phyloP scores from a whole-genome alignment of 768 basidiomycete species.

The Pleurotus cornucopiae region DNA sequence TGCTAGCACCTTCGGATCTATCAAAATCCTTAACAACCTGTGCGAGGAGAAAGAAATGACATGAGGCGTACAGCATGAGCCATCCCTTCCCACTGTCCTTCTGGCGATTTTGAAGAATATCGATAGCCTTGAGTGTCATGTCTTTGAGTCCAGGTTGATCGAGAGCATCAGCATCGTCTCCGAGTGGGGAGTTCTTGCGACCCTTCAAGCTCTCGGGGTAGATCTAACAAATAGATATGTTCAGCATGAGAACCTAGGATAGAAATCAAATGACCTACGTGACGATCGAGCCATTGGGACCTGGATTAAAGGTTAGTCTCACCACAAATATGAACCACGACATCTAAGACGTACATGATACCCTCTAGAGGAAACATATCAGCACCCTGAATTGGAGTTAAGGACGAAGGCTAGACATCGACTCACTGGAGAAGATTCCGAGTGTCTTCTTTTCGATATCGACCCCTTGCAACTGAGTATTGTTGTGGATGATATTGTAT shows the following conservation, averaged over 20 bases:
- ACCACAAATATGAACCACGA: not conserved
- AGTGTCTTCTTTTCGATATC: slow-evolving; percentile 31
- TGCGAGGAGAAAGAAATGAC: not conserved
- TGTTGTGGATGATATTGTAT: slow-evolving; percentile 36
- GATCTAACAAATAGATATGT: slow-evolving; percentile 17
- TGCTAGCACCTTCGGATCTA: slow-evolving; percentile 41
- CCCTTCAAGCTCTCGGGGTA: slow-evolving; percentile 30
- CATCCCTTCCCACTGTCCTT: slow-evolving; percentile 30
- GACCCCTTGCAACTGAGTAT: slow-evolving; percentile 27
- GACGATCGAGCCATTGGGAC: slow-evolving; percentile 41
- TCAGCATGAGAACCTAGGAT: not conserved
- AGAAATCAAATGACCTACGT: slow-evolving; percentile 16
- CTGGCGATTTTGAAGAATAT: slow-evolving; percentile 33
- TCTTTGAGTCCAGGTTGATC: slow-evolving; percentile 44
- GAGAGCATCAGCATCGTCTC: slow-evolving; percentile 35
- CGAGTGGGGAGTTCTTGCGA: slow-evolving; percentile 34
- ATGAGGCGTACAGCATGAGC: slow-evolving; percentile 37
- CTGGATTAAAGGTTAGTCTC: slow-evolving; percentile 12
- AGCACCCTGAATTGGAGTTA: not conserved
- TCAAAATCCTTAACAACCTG: not conserved
- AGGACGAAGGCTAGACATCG: no score
- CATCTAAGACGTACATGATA: not conserved
- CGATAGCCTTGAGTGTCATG: slow-evolving; percentile 44
- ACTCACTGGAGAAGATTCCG: slow-evolving; percentile 38
- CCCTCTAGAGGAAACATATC: not conserved